Percentiles rank a stretch among this genome's conserved stretches.
phyloP scores from a whole-genome alignment of 1,284 basidiomycete genomes.

The Boletus smithii region DNA sequence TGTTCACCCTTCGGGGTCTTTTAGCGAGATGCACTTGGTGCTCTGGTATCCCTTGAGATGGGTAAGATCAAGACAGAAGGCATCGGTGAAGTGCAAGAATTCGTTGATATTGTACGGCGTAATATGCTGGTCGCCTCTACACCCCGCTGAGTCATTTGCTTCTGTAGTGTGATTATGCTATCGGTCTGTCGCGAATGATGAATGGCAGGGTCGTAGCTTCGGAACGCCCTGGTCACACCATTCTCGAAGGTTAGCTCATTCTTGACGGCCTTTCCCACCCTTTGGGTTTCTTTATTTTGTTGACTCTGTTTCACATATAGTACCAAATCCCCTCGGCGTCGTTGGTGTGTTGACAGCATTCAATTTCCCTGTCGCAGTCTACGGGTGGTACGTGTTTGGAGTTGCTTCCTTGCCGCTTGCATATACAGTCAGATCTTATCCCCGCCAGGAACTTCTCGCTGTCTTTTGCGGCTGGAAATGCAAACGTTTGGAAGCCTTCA shows the following conservation, averaged over 20 bases:
- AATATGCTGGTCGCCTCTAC: slow-evolving; percentile 21
- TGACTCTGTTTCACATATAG: slow-evolving; percentile 38
- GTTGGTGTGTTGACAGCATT: slow-evolving; percentile 91
- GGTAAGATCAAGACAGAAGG: slow-evolving; percentile 95
- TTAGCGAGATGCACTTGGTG: slow-evolving; percentile 78
- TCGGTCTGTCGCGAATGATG: slow-evolving; percentile 90
- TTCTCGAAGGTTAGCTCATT: slow-evolving; percentile 67
- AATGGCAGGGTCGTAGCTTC: slow-evolving; percentile 82
- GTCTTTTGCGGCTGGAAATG: slow-evolving; percentile 87
- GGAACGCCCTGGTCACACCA: slow-evolving; percentile 86
- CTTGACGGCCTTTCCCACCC: slow-evolving; percentile 1
- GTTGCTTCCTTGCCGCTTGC: not conserved
- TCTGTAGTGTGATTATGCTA: slow-evolving; percentile 62
- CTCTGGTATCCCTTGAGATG: slow-evolving; percentile 87
- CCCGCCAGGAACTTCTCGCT: slow-evolving; percentile 80
- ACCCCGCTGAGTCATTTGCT: slow-evolving; percentile 10
- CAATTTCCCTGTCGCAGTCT: slow-evolving; percentile 92
- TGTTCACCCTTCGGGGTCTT: slow-evolving; percentile 4
- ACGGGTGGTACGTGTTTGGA: slow-evolving; percentile 61
- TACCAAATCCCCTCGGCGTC: slow-evolving; percentile 90
- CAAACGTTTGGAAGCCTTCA: slow-evolving; percentile 94
- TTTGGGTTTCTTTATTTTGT: slow-evolving; percentile 9
- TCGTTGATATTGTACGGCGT: slow-evolving; percentile 80
- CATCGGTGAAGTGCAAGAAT: slow-evolving; percentile 91
- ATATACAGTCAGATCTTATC: slow-evolving; percentile 6